phyloP scores from a whole-genome alignment of 345 rosid species.

The Excoecaria cochinchinensis region DNA sequence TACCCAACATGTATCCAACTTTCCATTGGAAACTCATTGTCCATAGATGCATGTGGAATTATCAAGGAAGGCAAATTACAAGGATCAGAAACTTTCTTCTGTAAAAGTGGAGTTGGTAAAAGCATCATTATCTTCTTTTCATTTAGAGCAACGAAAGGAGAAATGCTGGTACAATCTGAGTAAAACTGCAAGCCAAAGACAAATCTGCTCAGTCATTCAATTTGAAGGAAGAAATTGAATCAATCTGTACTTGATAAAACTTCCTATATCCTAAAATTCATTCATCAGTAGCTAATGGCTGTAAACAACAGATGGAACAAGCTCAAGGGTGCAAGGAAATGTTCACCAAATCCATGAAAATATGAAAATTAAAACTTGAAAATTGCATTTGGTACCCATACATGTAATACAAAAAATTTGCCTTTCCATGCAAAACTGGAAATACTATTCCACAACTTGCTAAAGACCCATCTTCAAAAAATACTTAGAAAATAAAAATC shows the following conservation, averaged over 20 bases:
- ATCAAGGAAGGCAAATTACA: slow-evolving; percentile 35
- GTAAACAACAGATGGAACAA: background rate
- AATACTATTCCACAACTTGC: background rate
- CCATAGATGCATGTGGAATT: slow-evolving; percentile 41
- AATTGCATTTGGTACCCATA: background rate
- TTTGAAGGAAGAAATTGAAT: background rate
- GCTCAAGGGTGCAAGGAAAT: background rate
- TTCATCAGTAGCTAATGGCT: background rate
- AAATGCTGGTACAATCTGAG: slow-evolving; percentile 36
- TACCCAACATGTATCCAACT: slow-evolving; percentile 80
- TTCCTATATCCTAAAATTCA: background rate
- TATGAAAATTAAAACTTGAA: background rate
- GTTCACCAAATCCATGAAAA: background rate
- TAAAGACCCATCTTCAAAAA: background rate
- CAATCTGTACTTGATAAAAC: background rate
- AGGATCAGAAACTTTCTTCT: slow-evolving; percentile 45
- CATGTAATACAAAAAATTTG: background rate
- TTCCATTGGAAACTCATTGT: slow-evolving; percentile 47
- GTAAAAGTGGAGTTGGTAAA: slow-evolving; percentile 46
- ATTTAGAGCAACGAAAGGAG: slow-evolving; percentile 66
- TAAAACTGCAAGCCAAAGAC: slow-evolving; percentile 43
- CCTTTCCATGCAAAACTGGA: background rate
- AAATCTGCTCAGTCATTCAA: slow-evolving; percentile 4
- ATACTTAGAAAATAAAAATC: background rate
- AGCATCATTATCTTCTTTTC: slow-evolving; percentile 59